phyloP scores from a whole-genome alignment of 805 yeast genomes.

The Lachancea waltii region DNA sequence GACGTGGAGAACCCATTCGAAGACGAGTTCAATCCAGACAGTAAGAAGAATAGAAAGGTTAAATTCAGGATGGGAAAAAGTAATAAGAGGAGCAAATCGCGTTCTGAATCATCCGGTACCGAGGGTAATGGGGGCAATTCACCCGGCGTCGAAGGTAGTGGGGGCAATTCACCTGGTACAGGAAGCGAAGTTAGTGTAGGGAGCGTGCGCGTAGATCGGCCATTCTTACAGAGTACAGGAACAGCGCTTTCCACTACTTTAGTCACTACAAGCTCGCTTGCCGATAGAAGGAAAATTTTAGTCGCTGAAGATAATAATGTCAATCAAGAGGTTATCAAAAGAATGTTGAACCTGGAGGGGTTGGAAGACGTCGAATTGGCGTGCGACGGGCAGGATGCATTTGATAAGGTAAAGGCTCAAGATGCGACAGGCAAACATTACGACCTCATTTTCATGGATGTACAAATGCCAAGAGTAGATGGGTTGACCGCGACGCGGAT shows the following conservation, averaged over 20 bases:
- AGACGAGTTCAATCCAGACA: constrained; percentile 58
- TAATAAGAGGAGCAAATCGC: constrained; percentile 19
- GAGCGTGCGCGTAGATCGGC: constrained; percentile 27
- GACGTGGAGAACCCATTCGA: constrained; percentile 42
- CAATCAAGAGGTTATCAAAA: constrained; percentile 85
- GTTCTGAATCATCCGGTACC: too few species aligned
- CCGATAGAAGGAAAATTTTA: constrained; percentile 39
- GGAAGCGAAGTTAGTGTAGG: constrained; percentile 12
- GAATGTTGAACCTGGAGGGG: constrained; percentile 87
- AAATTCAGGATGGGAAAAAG: constrained; percentile 31
- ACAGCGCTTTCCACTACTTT: constrained; percentile 32
- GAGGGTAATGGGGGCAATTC: constrained; percentile 5
- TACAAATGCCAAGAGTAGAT: constrained; percentile 93
- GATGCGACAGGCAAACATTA: constrained; percentile 38
- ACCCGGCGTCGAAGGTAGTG: background rate
- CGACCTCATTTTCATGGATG: constrained; percentile 90
- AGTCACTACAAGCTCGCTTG: constrained; percentile 12
- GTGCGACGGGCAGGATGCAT: constrained; percentile 86
- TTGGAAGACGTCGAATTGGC: constrained; percentile 67
- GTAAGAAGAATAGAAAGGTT: constrained; percentile 44
- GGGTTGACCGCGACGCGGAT: constrained; percentile 78
- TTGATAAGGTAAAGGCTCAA: constrained; percentile 53
- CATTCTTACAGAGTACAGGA: constrained; percentile 35
- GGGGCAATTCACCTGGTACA: constrained; percentile 5
- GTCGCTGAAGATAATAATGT: constrained; percentile 94